phyloP scores from a whole-genome alignment of 257 asterid genomes.

The Prunella vulgaris region DNA sequence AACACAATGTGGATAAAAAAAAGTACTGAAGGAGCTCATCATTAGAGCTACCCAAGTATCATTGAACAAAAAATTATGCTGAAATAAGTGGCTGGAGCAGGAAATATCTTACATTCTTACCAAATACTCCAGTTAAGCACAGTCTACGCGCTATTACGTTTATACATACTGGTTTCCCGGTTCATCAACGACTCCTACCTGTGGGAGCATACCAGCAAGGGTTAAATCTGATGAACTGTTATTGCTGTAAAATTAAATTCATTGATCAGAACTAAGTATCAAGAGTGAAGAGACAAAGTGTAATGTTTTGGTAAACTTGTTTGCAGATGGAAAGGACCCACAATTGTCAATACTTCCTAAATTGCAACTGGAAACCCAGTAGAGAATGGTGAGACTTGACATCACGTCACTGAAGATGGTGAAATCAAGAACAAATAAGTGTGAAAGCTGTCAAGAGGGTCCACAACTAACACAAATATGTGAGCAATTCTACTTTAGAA shows the following conservation, averaged over 20 bases:
- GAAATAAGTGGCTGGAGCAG: conserved; percentile 5
- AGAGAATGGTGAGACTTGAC: background rate
- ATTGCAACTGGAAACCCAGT: background rate
- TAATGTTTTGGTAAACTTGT: background rate
- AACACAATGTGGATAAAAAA: background rate
- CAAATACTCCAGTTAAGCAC: conserved; percentile 11
- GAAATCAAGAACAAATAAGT: background rate
- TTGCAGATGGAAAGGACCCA: conserved; percentile 3
- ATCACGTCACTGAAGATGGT: background rate
- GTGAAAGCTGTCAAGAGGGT: background rate
- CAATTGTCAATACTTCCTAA: background rate
- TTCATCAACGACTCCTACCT: conserved; percentile 30
- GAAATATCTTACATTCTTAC: conserved; percentile 22
- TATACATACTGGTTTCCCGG: conserved; percentile 19
- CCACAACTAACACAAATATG: background rate
- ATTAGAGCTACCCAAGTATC: background rate
- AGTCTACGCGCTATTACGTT: background rate
- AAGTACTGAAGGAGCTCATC: conserved; percentile 1
- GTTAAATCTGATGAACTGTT: conserved; percentile 8
- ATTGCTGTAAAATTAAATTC: background rate
- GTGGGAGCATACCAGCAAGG: conserved; percentile 17
- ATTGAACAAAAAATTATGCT: conserved; percentile 4
- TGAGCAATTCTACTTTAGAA: background rate
- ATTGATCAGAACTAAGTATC: background rate
- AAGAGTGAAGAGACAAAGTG: background rate